Conservation (phyloP, 2,329 filamentous ascomycete species). For the Penicillium sp. region DNA sequence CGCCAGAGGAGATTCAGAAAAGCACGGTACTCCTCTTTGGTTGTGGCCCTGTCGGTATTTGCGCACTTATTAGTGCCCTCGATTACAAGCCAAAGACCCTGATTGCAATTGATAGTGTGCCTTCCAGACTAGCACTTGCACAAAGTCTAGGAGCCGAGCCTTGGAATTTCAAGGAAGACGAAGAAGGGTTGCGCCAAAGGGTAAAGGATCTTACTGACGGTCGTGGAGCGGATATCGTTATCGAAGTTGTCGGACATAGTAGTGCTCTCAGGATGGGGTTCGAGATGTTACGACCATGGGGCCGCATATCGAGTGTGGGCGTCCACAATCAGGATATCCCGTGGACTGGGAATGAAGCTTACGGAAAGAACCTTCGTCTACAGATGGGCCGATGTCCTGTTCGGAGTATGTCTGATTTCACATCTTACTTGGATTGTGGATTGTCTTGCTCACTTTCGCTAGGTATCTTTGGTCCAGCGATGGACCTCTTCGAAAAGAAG, state of each 20-base stretch:
- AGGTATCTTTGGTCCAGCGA: slow-evolving; percentile 60
- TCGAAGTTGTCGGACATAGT: slow-evolving; percentile 71
- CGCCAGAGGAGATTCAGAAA: slow-evolving; percentile 42
- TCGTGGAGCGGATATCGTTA: slow-evolving; percentile 76
- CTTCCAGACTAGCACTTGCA: slow-evolving; percentile 68
- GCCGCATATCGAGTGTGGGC: slow-evolving; percentile 68
- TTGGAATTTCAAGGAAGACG: slow-evolving; percentile 69
- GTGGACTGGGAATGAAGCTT: slow-evolving; percentile 61
- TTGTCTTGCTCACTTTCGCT: background rate
- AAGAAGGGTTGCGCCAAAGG: slow-evolving; percentile 52
- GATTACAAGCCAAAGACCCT: slow-evolving; percentile 69
- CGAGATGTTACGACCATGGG: slow-evolving; percentile 69
- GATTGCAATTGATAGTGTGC: slow-evolving; percentile 74
- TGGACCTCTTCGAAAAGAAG: slow-evolving; percentile 61
- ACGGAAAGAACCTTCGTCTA: slow-evolving; percentile 65
- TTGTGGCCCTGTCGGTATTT: slow-evolving; percentile 78
- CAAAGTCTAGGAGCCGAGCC: slow-evolving; percentile 71
- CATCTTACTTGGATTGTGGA: background rate
- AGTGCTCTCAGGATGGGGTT: slow-evolving; percentile 66
- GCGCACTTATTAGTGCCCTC: slow-evolving; percentile 71
- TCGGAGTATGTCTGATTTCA: slow-evolving; percentile 22
- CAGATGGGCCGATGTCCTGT: slow-evolving; percentile 76
- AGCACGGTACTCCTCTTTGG: slow-evolving; percentile 67
- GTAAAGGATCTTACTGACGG: slow-evolving; percentile 73
- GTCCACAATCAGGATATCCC: slow-evolving; percentile 70